Evolutionary conservation across 2,329 filamentous ascomycete genomes (phyloP).

Genomic region (Fusarium zealandicum): DNA sequence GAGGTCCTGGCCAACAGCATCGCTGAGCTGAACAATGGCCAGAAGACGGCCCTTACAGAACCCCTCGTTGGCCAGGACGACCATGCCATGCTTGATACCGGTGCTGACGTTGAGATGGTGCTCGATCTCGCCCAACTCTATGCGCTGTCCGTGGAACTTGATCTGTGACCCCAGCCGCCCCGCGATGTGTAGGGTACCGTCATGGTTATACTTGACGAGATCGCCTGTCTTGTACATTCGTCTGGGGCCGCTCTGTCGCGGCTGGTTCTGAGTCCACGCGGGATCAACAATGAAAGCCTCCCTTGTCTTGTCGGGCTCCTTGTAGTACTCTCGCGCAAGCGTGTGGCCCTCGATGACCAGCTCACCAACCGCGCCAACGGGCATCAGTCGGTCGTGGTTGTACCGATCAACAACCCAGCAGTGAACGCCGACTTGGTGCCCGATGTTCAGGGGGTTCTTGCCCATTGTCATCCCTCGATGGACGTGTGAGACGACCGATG

Average conservation of each 20-base stretch:
- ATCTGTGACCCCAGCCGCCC: conserved; percentile 44
- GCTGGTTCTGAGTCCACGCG: conserved; percentile 12
- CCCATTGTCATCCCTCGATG: conserved; percentile 24
- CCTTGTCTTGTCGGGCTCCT: conserved; percentile 46
- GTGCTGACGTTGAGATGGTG: conserved; percentile 34
- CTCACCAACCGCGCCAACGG: conserved; percentile 45
- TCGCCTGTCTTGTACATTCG: conserved; percentile 38
- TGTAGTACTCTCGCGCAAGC: conserved; percentile 59
- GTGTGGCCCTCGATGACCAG: conserved; percentile 48
- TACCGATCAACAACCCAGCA: conserved; percentile 41
- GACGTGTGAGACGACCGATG: conserved; percentile 29
- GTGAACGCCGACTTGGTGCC: conserved; percentile 21
- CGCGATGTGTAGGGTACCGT: conserved; percentile 34
- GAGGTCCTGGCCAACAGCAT: conserved; percentile 12
- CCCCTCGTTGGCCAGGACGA: conserved; percentile 22
- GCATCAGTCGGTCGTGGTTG: conserved; percentile 39
- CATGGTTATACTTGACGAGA: conserved; percentile 39
- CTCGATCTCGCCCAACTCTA: conserved; percentile 46
- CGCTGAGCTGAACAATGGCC: conserved; percentile 19
- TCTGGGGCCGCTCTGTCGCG: accelerated
- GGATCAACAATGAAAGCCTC: conserved; percentile 39
- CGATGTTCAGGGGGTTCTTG: conserved; percentile 35
- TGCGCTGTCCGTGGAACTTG: conserved; percentile 46
- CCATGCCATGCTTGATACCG: conserved; percentile 35
- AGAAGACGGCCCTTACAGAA: conserved; percentile 26